Conservation (phyloP, 495 filamentous ascomycete species). For the Aspergillus baeticus region DNA sequence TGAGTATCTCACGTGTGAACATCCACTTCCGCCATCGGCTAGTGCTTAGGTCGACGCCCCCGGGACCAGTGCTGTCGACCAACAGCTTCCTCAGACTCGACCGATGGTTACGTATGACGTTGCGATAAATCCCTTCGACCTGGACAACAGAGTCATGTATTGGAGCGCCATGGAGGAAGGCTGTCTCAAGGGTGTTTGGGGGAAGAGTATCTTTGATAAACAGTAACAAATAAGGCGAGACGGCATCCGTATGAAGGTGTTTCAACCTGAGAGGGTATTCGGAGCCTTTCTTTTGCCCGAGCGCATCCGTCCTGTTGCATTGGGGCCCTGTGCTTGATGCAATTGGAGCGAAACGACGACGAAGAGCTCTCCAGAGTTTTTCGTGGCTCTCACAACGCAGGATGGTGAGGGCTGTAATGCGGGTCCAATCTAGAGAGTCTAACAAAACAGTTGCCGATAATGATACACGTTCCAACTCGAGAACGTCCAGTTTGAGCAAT, state of each 20-base stretch:
- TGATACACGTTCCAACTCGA: slow-evolving; percentile 82
- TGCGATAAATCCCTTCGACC: slow-evolving; percentile 73
- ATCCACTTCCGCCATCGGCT: slow-evolving; percentile 72
- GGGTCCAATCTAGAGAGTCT: slow-evolving; percentile 76
- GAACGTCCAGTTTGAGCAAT: slow-evolving; percentile 62
- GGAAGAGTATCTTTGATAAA: slow-evolving; percentile 85
- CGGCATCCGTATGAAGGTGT: slow-evolving; percentile 77
- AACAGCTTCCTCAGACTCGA: slow-evolving; percentile 73
- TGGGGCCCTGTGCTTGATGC: slow-evolving; percentile 14
- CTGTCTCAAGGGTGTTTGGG: slow-evolving; percentile 79
- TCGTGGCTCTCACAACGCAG: slow-evolving; percentile 78
- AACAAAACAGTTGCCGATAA: slow-evolving; percentile 68
- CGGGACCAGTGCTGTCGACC: slow-evolving; percentile 65
- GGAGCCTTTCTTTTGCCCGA: slow-evolving; percentile 16
- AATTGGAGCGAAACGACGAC: slow-evolving; percentile 67
- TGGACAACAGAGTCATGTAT: slow-evolving; percentile 57
- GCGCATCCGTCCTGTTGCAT: slow-evolving; percentile 20
- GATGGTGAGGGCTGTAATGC: slow-evolving; percentile 75
- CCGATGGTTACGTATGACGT: slow-evolving; percentile 70
- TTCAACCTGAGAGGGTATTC: slow-evolving; percentile 76
- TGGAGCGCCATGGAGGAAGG: slow-evolving; percentile 78
- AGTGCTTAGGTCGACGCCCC: slow-evolving; percentile 32
- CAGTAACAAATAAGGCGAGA: slow-evolving; percentile 72
- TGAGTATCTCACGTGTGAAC: slow-evolving; percentile 68
- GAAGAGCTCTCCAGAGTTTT: slow-evolving; percentile 76